These are phyloP conservation scores for Sphaerulina populicola DNA, from an alignment of 2,329 filamentous ascomycete species.

Conservation along the genomic window DNA sequence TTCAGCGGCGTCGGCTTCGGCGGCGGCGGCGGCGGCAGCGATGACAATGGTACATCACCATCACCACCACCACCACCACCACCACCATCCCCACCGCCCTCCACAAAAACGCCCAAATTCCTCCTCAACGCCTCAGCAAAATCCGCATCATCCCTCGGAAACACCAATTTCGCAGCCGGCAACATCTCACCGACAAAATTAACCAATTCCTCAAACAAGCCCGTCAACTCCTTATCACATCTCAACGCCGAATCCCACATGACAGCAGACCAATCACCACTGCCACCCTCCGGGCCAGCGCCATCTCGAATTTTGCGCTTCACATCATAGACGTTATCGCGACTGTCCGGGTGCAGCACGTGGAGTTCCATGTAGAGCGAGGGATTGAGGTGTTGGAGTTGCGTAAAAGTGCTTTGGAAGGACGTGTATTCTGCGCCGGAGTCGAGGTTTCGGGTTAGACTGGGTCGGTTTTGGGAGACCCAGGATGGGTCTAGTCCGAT, in stretches of 20 bases:
- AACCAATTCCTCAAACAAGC: conserved; percentile 6
- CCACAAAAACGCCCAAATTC: background rate
- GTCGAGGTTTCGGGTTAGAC: background rate
- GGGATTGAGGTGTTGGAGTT: background rate
- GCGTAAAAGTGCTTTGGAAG: background rate
- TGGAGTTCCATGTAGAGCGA: conserved; percentile 1
- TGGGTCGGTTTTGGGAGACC: background rate
- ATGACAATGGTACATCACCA: too few relatives aligned
- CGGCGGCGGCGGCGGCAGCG: too few relatives aligned
- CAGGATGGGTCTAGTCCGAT: conserved; percentile 2
- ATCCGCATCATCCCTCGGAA: conserved; percentile 3
- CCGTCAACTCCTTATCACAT: background rate
- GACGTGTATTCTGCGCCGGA: conserved; percentile 1
- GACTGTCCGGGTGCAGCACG: conserved; percentile 4
- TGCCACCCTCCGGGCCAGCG: conserved; percentile 3
- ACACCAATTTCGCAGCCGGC: conserved; percentile 2
- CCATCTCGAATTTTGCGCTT: conserved; percentile 11
- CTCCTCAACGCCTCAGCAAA: background rate
- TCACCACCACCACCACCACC: too few relatives aligned
- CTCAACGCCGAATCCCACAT: background rate
- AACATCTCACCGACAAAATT: conserved; percentile 5
- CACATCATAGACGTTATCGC: conserved; percentile 4
- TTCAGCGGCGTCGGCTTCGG: too few relatives aligned
- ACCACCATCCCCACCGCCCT: too few relatives aligned
- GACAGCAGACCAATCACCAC: conserved; percentile 4